Evolutionary conservation across 2,329 filamentous ascomycete genomes (phyloP), one percentile per base, ranked within the genome.

Genomic region (Pestalotiopsis sp.): DNA sequence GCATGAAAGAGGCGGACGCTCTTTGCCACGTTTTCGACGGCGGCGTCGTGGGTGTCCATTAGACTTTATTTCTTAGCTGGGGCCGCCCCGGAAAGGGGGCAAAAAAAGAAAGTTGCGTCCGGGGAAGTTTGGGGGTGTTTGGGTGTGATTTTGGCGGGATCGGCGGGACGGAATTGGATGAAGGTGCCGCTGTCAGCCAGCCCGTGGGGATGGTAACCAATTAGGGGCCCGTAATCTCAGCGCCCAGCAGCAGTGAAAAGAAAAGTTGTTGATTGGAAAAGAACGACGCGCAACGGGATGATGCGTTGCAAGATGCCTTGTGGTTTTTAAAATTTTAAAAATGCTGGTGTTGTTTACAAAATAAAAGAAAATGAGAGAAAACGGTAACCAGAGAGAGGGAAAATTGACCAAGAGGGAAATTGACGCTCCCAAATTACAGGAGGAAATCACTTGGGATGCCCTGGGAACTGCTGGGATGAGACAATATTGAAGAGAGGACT

Each of bases 41-140:
- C 79, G 2, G 76, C 73, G 25, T 83, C 74, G 74, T 88, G 86
- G 23, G 79, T 77, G 25, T 86, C 83, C 84, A 80, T 82, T 31
- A 45, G 41, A 36, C 66, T 25, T 31, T 9, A 59, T 12, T 12
- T 27, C 9, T 20, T 23, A 36, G 27, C 41, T 20, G 17, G 17
- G 45, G 9, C 20, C n/a, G 45, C 45, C 45, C 45, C 45, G 14
- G 59, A 36, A 13, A 38, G 36, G 25, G 49, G 49, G 13, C 63
- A 58, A 23, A 13, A 38, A 20, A 11, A 31, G 36, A 23, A n/a
- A 45, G 49, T 17, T 17, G 49, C 49, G 17, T 56, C 49, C 31
- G 31, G 31, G 31, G 31, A 36, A 36, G 31, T 36, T 36, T 36
- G 31, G 31, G 31, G 31, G 31, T 36, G 31, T 36, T 2, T 9